These are phyloP conservation scores for Fusarium heterosporum DNA, from an alignment of 2,329 filamentous ascomycete genomes.

Conservation along the genomic window DNA sequence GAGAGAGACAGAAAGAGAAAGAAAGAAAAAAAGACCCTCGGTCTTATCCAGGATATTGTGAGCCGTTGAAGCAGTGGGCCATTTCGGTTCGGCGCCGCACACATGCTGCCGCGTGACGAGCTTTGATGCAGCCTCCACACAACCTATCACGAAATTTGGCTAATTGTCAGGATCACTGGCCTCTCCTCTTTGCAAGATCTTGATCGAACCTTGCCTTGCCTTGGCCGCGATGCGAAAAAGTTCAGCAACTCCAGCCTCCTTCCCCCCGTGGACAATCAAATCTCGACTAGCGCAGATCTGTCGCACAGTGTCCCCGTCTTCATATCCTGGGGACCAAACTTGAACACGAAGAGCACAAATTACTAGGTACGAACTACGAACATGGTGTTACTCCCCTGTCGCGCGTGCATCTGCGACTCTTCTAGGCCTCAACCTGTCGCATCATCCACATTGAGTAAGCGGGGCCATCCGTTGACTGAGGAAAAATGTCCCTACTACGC, in stretches of 20 bases:
- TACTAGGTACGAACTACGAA: constrained; percentile 25
- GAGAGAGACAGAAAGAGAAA: neutral
- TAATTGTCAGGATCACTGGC: neutral
- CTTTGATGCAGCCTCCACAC: constrained; percentile 26
- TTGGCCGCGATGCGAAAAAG: constrained; percentile 21
- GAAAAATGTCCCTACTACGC: neutral
- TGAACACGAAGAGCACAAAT: constrained; percentile 44
- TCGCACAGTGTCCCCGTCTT: constrained; percentile 42
- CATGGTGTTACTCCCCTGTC: constrained; percentile 44
- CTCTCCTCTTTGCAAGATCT: neutral
- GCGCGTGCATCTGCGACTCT: constrained; percentile 31
- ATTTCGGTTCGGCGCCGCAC: constrained; percentile 45
- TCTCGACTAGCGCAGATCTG: constrained; percentile 48
- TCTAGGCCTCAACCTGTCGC: constrained; percentile 46
- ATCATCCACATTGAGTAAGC: constrained; percentile 43
- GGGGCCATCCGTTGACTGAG: constrained; percentile 35
- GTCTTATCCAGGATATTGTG: constrained; percentile 35
- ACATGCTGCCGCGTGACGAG: constrained; percentile 46
- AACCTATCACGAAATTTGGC: constrained; percentile 3
- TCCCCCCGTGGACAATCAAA: constrained; percentile 46
- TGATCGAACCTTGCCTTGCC: constrained; percentile 13
- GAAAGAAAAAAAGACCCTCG: constrained; percentile 13
- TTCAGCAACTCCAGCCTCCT: constrained; percentile 23
- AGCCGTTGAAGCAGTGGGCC: constrained; percentile 45
- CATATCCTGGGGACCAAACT: constrained; percentile 39